Conservation (phyloP, 2,329 filamentous ascomycete genomes). For the Sporothrix euskadiensis region DNA sequence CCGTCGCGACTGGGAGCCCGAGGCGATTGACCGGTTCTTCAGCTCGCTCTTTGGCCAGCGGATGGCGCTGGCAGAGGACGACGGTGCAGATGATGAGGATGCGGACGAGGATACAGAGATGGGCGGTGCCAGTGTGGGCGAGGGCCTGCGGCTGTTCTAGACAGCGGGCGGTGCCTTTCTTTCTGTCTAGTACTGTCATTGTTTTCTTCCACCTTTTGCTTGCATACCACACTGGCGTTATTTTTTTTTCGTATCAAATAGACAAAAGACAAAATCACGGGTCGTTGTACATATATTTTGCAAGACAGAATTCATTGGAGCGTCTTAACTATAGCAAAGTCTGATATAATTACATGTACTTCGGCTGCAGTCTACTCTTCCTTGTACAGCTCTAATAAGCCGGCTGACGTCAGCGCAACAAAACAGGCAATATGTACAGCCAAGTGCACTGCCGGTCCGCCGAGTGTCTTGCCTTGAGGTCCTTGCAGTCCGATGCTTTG, state of each 20-base stretch:
- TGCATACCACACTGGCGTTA: slow-evolving; percentile 28
- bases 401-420: slow-evolving; percentile 39
- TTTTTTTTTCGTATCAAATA: neutral
- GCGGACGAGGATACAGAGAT: slow-evolving; percentile 39
- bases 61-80: slow-evolving; percentile 63
- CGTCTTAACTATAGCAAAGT: neutral
- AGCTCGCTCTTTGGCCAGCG: slow-evolving; percentile 72
- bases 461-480: slow-evolving; percentile 40
- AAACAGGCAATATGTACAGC: slow-evolving; percentile 45
- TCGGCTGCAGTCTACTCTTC: neutral
- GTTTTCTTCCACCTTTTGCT: neutral
- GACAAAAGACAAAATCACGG: slow-evolving; percentile 27
- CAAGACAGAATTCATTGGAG: neutral
- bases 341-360: neutral
- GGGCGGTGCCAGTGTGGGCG: slow-evolving; percentile 53
- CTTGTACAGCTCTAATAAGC: slow-evolving; percentile 27
- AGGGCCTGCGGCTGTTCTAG: slow-evolving; percentile 55
- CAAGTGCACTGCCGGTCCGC: slow-evolving; percentile 51
- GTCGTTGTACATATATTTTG: neutral
- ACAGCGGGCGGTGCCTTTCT: slow-evolving; percentile 27
- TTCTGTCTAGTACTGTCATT: slow-evolving; percentile 24
- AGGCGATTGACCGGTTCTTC: slow-evolving; percentile 76
- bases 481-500: slow-evolving; percentile 30
- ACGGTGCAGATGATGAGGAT: slow-evolving; percentile 46
- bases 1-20: slow-evolving; percentile 73